These are phyloP conservation scores for Lyophyllum shimeji DNA, from an alignment of 768 basidiomycete genomes.

Conservation along the genomic window DNA sequence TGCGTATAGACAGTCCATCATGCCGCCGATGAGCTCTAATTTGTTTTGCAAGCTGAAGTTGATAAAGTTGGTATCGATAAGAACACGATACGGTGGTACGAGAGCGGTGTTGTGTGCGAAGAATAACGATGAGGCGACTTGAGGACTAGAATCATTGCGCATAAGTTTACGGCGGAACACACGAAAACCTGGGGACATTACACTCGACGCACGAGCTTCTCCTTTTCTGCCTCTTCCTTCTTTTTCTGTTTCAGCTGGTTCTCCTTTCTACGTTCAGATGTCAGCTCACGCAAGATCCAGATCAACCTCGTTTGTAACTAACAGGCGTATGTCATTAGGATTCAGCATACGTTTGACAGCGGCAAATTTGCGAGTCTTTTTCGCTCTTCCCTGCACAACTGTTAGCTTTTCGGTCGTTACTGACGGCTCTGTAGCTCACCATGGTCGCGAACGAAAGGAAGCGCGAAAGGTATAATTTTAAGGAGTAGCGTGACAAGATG, in stretches of 20 bases:
- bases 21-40: conserved; percentile 91
- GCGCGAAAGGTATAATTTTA: not conserved
- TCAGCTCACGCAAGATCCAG: conserved; percentile 5
- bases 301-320: conserved; percentile 25
- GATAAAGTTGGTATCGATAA: conserved; percentile 99
- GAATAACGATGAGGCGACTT: conserved; percentile 90
- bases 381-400: conserved; percentile 73
- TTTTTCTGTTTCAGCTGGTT: conserved; percentile 89
- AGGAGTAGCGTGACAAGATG: not conserved
- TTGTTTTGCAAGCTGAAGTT: conserved; percentile 99
- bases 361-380: conserved; percentile 95
- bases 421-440: not conserved
- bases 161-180: not conserved
- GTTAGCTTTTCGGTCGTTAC: too few relatives aligned
- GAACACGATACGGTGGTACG: conserved; percentile 93
- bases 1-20: conserved; percentile 99
- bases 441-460: not conserved
- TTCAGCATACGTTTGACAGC: conserved; percentile 91
- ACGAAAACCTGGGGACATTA: conserved; percentile 40
- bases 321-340: conserved; percentile 93
- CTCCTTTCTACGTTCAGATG: conserved; percentile 68
- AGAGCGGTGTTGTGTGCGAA: conserved; percentile 94
- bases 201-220: conserved; percentile 76
- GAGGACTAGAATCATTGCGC: conserved; percentile 49
- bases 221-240: conserved; percentile 79